These are phyloP conservation scores for Solanum bulbocastanum DNA, from an alignment of 257 asterid species.

Conservation along the genomic window DNA sequence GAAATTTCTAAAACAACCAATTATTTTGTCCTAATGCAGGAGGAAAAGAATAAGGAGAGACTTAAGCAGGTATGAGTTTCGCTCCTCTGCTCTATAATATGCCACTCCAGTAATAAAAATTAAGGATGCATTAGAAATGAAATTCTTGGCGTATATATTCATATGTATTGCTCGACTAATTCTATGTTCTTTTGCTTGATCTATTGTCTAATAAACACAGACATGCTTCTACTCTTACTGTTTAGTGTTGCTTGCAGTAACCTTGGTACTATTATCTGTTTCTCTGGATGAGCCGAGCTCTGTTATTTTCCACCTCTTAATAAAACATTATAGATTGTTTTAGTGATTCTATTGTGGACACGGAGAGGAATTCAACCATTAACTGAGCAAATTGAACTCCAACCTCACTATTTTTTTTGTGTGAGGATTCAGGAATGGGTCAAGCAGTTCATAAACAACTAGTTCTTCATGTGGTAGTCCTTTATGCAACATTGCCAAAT, in stretches of 20 bases:
- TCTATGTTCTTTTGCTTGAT: not conserved
- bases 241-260: not conserved
- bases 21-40: slow-evolving; percentile 38
- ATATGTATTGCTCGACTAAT: not conserved
- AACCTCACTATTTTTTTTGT: not conserved
- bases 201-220: not conserved
- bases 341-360: not conserved
- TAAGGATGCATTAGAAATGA: not conserved
- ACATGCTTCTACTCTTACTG: not conserved
- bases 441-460: not conserved
- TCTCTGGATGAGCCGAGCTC: not conserved
- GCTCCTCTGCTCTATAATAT: not conserved
- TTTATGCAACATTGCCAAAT: not conserved
- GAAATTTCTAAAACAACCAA: not conserved
- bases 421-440: not conserved
- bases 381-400: not conserved
- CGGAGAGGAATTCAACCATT: not conserved
- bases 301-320: not conserved
- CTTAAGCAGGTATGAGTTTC: slow-evolving; percentile 51
- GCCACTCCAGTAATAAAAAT: not conserved
- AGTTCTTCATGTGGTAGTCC: not conserved
- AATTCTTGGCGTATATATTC: not conserved
- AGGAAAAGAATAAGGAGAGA: slow-evolving; percentile 52
- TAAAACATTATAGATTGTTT: not conserved
- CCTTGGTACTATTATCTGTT: not conserved